Base-by-base conservation (phyloP, 495 filamentous ascomycete species). In the Alectoria sarmentosa region DNA sequence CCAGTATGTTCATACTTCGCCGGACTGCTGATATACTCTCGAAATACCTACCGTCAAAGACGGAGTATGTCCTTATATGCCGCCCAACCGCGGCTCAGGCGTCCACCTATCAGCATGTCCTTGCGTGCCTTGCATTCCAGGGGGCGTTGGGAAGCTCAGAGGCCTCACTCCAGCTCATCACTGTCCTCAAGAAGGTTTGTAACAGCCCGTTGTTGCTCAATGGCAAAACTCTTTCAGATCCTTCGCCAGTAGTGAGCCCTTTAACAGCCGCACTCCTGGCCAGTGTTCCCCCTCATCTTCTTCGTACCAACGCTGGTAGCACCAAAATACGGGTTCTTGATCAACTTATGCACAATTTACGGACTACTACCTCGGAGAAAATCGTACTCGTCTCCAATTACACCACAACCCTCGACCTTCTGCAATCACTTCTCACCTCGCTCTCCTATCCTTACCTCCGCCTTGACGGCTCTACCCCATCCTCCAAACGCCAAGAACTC, bases 361-460 rank as follows among this genome's bases (percentile, higher is more conserved):
- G 79, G 44, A 80, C 76, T 10, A 82, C 77, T 6, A 87, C 89
- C 1, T 68, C 77, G 1, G 89, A 93, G 70, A 93, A 92, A 66
- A 82, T 93, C 41, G 87, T 93, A 19, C 77, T 93, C 26, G 89
- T 93, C 37, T 91, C 89, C 28, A 91, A 92, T 73, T 92, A 90
- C 73, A 93, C 89, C 1, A 83, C 85, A 21, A 93, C 89, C 0
- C 80, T 93, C 11, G 87, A 87, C 69, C 75, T 93, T 38, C 79
- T 93, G 14, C 83, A 82, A 46, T 81, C 75, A 0, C 83, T 90
- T 0, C 82, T 93, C 13, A 75, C 79, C 17, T 84, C 85, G 15
- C 78, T 88, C 8, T 82, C 80, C 11, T 82, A 90, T 54, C 79
- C 80, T 6, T 90, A 83, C 71, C 82, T 90, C 34, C 86, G 89